Evolutionary conservation across 2,329 filamentous ascomycete species (phyloP).

Genomic region (Aureobasidium leucospermi): DNA sequence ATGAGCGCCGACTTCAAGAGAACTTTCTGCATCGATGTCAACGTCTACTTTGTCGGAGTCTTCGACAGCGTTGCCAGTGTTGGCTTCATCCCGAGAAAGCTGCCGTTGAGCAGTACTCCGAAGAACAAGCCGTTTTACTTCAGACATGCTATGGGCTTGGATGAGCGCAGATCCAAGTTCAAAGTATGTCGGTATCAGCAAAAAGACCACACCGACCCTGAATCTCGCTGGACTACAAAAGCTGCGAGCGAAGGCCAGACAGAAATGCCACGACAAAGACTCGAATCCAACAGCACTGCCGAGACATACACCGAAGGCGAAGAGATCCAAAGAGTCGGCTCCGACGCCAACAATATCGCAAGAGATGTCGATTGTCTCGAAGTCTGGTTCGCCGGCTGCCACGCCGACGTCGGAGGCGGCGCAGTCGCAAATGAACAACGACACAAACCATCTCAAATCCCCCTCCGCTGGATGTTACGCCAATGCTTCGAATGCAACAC

Average conservation of each 20-base stretch:
- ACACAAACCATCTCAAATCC: constrained; percentile 39
- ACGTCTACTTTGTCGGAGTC: constrained; percentile 38
- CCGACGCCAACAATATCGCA: constrained; percentile 16
- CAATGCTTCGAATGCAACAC: constrained; percentile 42
- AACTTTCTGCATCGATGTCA: constrained; percentile 38
- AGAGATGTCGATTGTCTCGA: constrained; percentile 22
- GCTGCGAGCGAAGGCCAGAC: constrained; percentile 10
- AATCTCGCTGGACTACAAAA: constrained; percentile 18
- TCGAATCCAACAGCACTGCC: neutral
- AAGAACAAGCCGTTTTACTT: constrained; percentile 33
- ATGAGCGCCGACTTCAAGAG: constrained; percentile 38
- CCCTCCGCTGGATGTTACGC: constrained; percentile 42
- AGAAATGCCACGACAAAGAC: neutral
- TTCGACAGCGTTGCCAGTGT: constrained; percentile 38
- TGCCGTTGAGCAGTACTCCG: constrained; percentile 33
- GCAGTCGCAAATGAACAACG: constrained; percentile 35
- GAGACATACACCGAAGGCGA: constrained; percentile 9
- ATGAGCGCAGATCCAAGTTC: constrained; percentile 40
- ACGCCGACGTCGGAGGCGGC: constrained; percentile 40
- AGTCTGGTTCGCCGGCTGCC: constrained; percentile 39
- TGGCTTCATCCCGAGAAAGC: constrained; percentile 33
- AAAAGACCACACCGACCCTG: constrained; percentile 20
- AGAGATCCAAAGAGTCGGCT: constrained; percentile 19
- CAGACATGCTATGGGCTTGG: constrained; percentile 38
- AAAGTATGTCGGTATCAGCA: constrained; percentile 34